Percentiles rank a stretch among this genome's conserved stretches.
Evolutionary conservation across 1,284 basidiomycete genomes (phyloP).

Genomic region (Rhodotorula sp.): DNA sequence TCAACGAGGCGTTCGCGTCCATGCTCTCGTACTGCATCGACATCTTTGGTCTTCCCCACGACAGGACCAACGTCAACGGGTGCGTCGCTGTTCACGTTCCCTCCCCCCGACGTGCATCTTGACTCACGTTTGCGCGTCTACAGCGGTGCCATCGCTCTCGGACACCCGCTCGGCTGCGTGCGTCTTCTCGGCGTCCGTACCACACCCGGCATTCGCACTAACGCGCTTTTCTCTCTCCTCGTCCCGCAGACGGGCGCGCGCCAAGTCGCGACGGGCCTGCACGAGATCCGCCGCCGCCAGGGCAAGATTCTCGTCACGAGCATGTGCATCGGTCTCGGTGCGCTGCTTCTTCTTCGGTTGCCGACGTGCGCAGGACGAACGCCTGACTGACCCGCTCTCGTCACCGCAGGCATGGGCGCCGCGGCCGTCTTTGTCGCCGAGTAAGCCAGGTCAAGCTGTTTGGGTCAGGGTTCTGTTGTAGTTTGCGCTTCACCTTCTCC

Average conservation of each 20-base stretch:
- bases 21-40: slow-evolving; percentile 42
- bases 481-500: neutral
- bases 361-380: no score
- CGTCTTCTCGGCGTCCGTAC: neutral
- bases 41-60: slow-evolving; percentile 47
- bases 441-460: slow-evolving; percentile 2
- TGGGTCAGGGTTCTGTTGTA: neutral
- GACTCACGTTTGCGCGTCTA: neutral
- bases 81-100: neutral
- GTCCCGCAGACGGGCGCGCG: slow-evolving; percentile 76
- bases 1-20: slow-evolving; percentile 43
- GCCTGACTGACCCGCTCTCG: neutral
- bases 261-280: slow-evolving; percentile 82
- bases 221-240: neutral
- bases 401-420: slow-evolving; percentile 71
- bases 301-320: slow-evolving; percentile 79
- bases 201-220: neutral
- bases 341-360: no score
- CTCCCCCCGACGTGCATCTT: neutral
- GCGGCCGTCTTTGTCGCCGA: slow-evolving; percentile 70
- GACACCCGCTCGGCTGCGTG: slow-evolving; percentile 64
- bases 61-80: slow-evolving; percentile 48
- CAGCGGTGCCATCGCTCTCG: slow-evolving; percentile 55
- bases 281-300: slow-evolving; percentile 73
- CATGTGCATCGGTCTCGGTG: slow-evolving; percentile 57